Evolutionary conservation across 2,329 filamentous ascomycete species (phyloP).

Genomic region (Pestalotiopsis sp.): DNA sequence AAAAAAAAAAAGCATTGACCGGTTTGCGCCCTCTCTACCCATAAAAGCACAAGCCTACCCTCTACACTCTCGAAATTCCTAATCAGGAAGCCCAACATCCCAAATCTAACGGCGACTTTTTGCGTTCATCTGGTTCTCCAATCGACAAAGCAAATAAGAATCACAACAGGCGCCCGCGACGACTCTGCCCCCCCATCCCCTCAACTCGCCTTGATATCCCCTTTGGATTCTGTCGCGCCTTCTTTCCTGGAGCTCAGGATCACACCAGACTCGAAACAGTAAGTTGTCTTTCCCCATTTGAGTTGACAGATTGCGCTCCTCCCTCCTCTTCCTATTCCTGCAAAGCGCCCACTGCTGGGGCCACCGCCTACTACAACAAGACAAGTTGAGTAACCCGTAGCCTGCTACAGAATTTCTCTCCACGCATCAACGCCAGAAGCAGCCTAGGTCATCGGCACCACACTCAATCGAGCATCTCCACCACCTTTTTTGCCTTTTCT

Average conservation of each 20-base stretch:
- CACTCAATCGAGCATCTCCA: constrained; percentile 68
- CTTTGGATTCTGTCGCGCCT: constrained; percentile 40
- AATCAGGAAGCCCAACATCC: constrained; percentile 12
- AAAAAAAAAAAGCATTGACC: constrained; percentile 6
- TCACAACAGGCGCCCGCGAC: constrained; percentile 13
- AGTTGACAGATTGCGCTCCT: constrained; percentile 2
- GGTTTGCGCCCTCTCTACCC: constrained; percentile 2
- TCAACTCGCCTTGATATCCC: constrained; percentile 21
- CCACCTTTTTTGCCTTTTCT: constrained; percentile 56
- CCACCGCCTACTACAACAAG: constrained; percentile 36
- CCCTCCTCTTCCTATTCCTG: constrained; percentile 48
- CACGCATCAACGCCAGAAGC: constrained; percentile 60
- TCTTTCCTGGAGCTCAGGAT: constrained; percentile 47
- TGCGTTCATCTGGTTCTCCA: constrained; percentile 3
- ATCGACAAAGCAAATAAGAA: constrained; percentile 39
- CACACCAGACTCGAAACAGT: constrained; percentile 53
- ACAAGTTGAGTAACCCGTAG: constrained; percentile 33
- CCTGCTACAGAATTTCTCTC: constrained; percentile 48
- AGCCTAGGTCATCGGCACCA: constrained; percentile 69
- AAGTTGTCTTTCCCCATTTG: constrained; percentile 45
- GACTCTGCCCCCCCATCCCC: neutral
- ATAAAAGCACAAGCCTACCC: constrained; percentile 12
- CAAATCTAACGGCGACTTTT: neutral
- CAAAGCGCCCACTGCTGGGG: constrained; percentile 11
- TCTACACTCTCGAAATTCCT: constrained; percentile 8